Evolutionary conservation across 2,329 filamentous ascomycete genomes (phyloP).

Genomic region (Shiraia sp.): DNA sequence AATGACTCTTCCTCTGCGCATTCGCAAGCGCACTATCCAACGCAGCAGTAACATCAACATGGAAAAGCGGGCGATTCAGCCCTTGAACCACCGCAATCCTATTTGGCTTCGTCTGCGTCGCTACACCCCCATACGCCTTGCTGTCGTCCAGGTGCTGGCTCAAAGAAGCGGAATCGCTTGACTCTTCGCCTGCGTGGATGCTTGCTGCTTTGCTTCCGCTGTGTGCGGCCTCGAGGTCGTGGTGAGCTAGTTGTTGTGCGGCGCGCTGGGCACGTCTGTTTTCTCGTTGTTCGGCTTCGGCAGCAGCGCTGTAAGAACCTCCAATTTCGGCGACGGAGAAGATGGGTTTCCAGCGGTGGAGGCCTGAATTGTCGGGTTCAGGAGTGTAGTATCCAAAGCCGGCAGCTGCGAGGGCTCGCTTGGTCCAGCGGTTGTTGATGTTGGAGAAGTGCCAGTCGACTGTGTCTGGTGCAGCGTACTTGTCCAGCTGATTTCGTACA

Average conservation of each 20-base stretch:
- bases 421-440: conserved; percentile 94
- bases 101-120: conserved; percentile 30
- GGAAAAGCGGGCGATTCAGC: conserved; percentile 89
- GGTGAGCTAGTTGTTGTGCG: conserved; percentile 55
- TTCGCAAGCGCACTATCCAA: conserved; percentile 87
- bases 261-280: conserved; percentile 51
- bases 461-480: conserved; percentile 77
- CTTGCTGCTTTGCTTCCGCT: conserved; percentile 20
- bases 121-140: conserved; percentile 36
- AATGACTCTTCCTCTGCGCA: conserved; percentile 52
- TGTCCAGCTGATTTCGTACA: conserved; percentile 90
- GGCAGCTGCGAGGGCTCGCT: conserved; percentile 84
- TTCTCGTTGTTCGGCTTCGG: conserved; percentile 67
- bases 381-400: conserved; percentile 84
- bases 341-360: conserved; percentile 83
- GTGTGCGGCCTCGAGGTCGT: conserved; percentile 20
- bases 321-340: conserved; percentile 92
- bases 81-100: conserved; percentile 71
- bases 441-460: conserved; percentile 96
- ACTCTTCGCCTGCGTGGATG: conserved; percentile 4
- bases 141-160: conserved; percentile 37
- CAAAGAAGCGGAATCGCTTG: conserved; percentile 30
- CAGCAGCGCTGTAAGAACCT: conserved; percentile 72
- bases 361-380: conserved; percentile 54
- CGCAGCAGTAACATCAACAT: conserved; percentile 90